Conservation (phyloP, 2,329 filamentous ascomycete species). For the Diaporthe sp. region DNA sequence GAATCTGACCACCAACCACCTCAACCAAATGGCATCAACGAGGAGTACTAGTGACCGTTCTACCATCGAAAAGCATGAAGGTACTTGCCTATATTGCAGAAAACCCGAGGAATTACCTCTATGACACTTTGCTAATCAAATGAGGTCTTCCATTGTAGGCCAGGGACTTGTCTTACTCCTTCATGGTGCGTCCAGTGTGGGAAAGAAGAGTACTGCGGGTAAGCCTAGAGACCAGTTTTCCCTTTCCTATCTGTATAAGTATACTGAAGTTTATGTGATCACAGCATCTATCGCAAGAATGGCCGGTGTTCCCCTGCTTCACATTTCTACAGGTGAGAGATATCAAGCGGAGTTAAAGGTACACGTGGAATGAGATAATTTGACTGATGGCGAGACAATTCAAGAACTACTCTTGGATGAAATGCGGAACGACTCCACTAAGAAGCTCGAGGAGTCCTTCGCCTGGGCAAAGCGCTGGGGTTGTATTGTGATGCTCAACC, state of each 20-base stretch:
- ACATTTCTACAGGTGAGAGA: neutral
- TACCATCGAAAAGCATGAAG: neutral
- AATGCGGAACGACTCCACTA: neutral
- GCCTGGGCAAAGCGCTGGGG: neutral
- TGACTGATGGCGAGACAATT: neutral
- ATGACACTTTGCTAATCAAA: neutral
- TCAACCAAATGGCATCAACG: neutral
- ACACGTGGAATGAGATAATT: too few relatives aligned
- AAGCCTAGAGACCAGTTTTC: neutral
- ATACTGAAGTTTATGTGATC: fast-evolving
- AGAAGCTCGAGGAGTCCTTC: neutral
- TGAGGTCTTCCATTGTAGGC: neutral
- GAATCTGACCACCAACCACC: neutral
- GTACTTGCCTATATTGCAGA: neutral
- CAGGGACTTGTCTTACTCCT: neutral
- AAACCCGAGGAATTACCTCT: fast-evolving
- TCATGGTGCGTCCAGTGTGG: neutral
- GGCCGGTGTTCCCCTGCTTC: neutral
- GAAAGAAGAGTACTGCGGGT: neutral
- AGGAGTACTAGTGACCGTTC: too few relatives aligned
- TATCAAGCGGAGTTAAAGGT: neutral
- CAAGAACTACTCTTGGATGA: neutral
- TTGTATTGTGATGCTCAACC: neutral
- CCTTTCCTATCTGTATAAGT: too few relatives aligned
- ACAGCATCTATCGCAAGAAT: neutral